Base-by-base conservation (phyloP, 192 early-diverging fungal species). In the Coemansia furcata region DNA sequence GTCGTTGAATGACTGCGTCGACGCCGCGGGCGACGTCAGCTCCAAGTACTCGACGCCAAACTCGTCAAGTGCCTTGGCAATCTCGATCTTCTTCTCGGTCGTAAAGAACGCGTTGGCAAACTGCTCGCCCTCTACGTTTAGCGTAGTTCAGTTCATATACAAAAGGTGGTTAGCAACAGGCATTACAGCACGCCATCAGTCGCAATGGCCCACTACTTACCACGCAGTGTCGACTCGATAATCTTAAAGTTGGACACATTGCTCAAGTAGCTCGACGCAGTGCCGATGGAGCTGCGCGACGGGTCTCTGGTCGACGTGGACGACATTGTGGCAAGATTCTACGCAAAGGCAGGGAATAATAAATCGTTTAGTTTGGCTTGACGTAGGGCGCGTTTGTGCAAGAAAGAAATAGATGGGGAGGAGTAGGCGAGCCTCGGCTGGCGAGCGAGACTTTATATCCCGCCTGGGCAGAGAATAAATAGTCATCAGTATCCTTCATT, bases 21-120 rank as follows among this genome's bases (percentile, higher is more conserved):
- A 96, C 5, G 97, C 97, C 33, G 95, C 96, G 3, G 97, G 97
- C 11, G 94, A 95, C 26, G 95, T 97, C 65, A 99, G 80, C 75
- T 99, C 97, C 52, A 99, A 92, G 85, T 99, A 99, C 78, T 99
- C 97, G 42, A 99, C 97, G 60, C 97, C 97, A 77, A 99, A 94
- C 19, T 91, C 93, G 72, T 99, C 97, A 21, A 99, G 87, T n/a
- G 94, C 95, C 87, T 94, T 96, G 71, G 97, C 97, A 63, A 99
- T 98, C 72, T 94, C 93, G 66, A 99, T 91, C 86, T 99, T 99
- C 87, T 94, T 97, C 69, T 90, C 96, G 14, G 93, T 95, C 72
- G 93, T 92, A 68, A 99, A 99, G 85, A 98, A 98, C 57, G 97
- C 97, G 76, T 98, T 98, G 73, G 94, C 95, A 84, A 99, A 99